These are phyloP conservation scores for Trametes sanguinea DNA, from an alignment of 768 basidiomycete genomes.

Conservation along the genomic window DNA sequence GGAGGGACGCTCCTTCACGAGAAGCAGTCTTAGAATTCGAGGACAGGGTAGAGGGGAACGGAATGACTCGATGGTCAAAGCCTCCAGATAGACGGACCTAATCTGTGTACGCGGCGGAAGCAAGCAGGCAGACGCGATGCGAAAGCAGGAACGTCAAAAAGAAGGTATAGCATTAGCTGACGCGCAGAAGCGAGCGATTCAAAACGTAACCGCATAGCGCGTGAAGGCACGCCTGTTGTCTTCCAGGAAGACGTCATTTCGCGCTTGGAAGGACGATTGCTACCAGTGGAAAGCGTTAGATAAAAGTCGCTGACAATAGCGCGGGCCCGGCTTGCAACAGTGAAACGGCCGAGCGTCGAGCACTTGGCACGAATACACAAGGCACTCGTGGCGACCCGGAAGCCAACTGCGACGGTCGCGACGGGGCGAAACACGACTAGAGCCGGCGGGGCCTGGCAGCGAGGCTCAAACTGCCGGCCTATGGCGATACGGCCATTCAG, in stretches of 20 bases:
- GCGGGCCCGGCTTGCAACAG: background rate
- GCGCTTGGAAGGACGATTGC: background rate
- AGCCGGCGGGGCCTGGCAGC: background rate
- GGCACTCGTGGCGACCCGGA: background rate
- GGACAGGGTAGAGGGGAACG: slow-evolving; percentile 1
- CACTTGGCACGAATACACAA: background rate
- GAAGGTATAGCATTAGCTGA: slow-evolving; percentile 12
- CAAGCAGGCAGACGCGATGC: background rate
- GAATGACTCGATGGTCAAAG: slow-evolving; percentile 1
- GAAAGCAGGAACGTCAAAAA: slow-evolving; percentile 1
- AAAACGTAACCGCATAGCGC: slow-evolving; percentile 9
- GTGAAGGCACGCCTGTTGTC: background rate
- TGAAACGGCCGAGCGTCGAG: background rate
- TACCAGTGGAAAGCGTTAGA: background rate
- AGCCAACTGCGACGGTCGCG: background rate
- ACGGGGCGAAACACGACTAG: background rate
- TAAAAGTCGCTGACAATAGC: background rate
- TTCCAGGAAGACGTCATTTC: slow-evolving; percentile 6
- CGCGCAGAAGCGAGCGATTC: background rate
- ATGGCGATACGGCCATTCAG: too few relatives aligned
- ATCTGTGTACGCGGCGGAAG: background rate
- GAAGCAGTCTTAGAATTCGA: background rate
- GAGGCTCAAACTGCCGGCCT: too few relatives aligned
- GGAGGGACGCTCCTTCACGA: background rate
- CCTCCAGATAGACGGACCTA: background rate